Conservation (phyloP, 257 asterid genomes). For the Solanum stenotomum region DNA sequence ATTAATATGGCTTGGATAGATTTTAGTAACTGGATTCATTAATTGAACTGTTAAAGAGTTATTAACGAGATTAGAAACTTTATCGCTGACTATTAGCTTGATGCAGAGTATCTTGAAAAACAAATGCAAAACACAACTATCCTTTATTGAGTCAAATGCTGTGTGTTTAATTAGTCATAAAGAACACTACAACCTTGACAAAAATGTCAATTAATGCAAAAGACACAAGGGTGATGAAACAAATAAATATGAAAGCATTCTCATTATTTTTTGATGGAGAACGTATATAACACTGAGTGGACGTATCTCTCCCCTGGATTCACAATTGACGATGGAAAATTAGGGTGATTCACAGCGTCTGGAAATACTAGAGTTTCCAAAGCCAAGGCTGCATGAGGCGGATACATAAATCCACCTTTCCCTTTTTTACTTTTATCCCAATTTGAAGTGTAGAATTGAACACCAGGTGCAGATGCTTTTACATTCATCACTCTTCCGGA, state of each 20-base stretch:
- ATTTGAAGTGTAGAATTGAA: slow-evolving; percentile 5
- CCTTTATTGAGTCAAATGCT: background rate
- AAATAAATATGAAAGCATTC: background rate
- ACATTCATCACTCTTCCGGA: slow-evolving; percentile 8
- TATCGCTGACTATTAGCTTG: background rate
- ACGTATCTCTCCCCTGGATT: slow-evolving; percentile 33
- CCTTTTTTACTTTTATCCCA: background rate
- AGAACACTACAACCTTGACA: background rate
- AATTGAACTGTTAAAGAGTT: background rate
- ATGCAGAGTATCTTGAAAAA: background rate
- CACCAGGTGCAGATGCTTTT: slow-evolving; percentile 2
- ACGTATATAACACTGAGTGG: slow-evolving; percentile 40
- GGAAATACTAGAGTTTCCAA: slow-evolving; percentile 88
- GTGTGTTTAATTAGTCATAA: background rate
- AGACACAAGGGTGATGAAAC: background rate
- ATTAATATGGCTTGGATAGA: background rate
- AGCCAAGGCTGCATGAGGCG: background rate
- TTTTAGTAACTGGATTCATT: background rate
- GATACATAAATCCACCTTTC: slow-evolving; percentile 8
- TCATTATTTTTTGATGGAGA: slow-evolving; percentile 17
- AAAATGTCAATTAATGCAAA: background rate
- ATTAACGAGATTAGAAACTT: background rate
- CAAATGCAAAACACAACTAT: background rate
- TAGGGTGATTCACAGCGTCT: slow-evolving; percentile 68
- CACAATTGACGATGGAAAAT: slow-evolving; percentile 60